Evolutionary conservation across 768 basidiomycete species (phyloP).

Genomic region (Leccinum variicolor): DNA sequence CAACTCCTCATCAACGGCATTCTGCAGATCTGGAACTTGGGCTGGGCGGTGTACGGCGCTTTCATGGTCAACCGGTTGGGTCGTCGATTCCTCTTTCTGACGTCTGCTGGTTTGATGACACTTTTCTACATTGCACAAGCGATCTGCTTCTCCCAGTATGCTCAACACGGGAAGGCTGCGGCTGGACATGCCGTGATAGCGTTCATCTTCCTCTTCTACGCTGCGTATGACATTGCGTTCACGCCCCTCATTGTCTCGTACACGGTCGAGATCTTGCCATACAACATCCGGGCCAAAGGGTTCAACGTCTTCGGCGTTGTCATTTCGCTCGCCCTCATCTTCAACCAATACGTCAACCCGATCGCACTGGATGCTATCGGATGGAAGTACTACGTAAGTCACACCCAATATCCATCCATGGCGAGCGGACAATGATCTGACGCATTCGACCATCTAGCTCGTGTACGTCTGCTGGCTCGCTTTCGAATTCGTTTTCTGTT

Average conservation of each 20-base stretch:
- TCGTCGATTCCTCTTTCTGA: not conserved
- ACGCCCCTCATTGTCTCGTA: not conserved
- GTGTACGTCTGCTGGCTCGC: not conserved
- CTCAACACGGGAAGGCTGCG: not conserved
- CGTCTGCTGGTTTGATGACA: not conserved
- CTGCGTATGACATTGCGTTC: not conserved
- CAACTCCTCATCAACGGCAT: no score
- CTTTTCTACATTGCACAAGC: not conserved
- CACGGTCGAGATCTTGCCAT: not conserved
- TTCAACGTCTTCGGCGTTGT: not conserved
- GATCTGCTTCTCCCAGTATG: not conserved
- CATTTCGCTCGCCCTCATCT: not conserved
- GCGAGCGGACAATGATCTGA: not conserved
- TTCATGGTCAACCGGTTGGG: not conserved
- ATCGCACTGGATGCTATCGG: not conserved
- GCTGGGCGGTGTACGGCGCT: not conserved
- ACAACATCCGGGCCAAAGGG: not conserved
- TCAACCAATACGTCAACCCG: not conserved
- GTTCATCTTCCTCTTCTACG: not conserved
- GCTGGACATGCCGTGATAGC: not conserved
- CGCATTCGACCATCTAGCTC: not conserved
- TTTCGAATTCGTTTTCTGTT: not conserved
- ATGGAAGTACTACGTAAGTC: not conserved
- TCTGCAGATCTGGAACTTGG: no score
- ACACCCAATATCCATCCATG: not conserved